phyloP scores from a whole-genome alignment of 2,329 filamentous ascomycete species.

The Bisporella sp. region DNA sequence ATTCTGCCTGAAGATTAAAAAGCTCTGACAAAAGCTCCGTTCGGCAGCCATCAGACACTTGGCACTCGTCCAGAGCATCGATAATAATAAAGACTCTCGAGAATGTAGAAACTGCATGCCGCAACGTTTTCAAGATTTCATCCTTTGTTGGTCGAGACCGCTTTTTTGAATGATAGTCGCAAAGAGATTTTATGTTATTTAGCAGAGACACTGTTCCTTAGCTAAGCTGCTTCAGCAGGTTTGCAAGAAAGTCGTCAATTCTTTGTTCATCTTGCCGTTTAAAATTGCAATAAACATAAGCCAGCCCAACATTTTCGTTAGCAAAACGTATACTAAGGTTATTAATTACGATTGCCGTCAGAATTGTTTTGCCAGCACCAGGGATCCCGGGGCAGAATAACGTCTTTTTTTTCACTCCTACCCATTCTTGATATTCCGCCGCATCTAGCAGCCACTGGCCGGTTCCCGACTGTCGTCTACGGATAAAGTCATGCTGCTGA shows the following conservation, averaged over 20 bases:
- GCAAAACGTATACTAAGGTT: background rate
- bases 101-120: background rate
- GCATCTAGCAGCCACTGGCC: background rate
- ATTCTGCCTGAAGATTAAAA: background rate
- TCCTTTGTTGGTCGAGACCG: background rate
- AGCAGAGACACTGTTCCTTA: too few species aligned
- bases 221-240: too few species aligned
- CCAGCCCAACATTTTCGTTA: background rate
- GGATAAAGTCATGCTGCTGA: too few species aligned
- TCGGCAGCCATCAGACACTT: background rate
- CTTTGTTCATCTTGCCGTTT: too few species aligned
- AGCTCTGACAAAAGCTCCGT: background rate
- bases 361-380: background rate
- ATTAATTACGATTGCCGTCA: background rate
- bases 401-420: background rate
- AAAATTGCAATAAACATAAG: constrained; percentile 10
- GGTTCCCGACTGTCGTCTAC: background rate
- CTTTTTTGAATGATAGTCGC: background rate
- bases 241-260: too few species aligned
- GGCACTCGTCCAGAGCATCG: background rate
- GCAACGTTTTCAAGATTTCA: background rate
- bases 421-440: background rate
- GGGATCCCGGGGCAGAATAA: background rate
- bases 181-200: too few species aligned
- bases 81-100: background rate